Percentiles rank a stretch among this genome's conserved stretches.
Evolutionary conservation across 1,284 basidiomycete species (phyloP).

Genomic region (Apiotrichum veenhuisii): DNA sequence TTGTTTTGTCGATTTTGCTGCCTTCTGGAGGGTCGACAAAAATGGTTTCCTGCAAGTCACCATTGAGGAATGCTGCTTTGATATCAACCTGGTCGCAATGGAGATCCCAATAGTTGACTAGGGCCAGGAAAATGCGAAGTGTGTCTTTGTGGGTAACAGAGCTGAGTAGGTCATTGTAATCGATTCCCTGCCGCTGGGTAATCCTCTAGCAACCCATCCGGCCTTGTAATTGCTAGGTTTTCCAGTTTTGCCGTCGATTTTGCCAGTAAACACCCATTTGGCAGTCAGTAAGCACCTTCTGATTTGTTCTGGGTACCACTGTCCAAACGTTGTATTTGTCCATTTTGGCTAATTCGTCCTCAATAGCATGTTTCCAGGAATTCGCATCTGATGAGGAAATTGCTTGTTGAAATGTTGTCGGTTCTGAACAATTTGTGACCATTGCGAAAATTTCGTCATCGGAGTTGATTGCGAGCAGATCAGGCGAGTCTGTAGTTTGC

Average conservation of each 20-base stretch:
- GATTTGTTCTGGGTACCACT: neutral
- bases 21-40: constrained; percentile 24
- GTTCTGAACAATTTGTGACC: too few species aligned
- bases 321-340: constrained; percentile 22
- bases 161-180: constrained; percentile 23
- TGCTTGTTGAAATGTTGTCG: neutral
- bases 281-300: constrained; percentile 2
- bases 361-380: constrained; percentile 18
- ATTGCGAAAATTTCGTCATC: too few species aligned
- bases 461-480: too few species aligned
- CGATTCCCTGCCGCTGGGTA: constrained; percentile 15
- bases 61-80: constrained; percentile 15
- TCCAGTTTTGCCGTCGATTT: constrained; percentile 18
- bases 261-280: constrained; percentile 17
- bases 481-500: too few species aligned
- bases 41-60: constrained; percentile 16
- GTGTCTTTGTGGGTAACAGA: constrained; percentile 27
- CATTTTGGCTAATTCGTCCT: constrained; percentile 24
- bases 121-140: constrained; percentile 21
- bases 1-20: constrained; percentile 2
- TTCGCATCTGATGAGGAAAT: neutral
- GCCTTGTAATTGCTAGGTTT: constrained; percentile 15
- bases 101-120: constrained; percentile 24
- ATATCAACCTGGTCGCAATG: constrained; percentile 32
- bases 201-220: constrained; percentile 19